Conservation (phyloP, 225 moss, liverwort and hornwort species). For the Ulota crispa region DNA sequence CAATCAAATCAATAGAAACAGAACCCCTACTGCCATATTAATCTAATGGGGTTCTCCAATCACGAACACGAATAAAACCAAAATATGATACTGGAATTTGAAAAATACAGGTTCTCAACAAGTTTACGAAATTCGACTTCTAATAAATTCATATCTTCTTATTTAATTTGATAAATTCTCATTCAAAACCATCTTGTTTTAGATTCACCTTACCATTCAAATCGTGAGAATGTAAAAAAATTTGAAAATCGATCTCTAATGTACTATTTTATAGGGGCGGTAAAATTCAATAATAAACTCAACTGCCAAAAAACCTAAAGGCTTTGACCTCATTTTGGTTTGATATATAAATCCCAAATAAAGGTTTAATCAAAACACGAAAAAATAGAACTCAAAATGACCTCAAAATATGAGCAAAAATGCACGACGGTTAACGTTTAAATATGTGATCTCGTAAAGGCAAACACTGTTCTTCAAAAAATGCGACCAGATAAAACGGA, state of each 20-base stretch:
- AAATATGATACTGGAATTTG: neutral
- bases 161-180: neutral
- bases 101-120: neutral
- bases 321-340: neutral
- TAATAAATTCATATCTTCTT: neutral
- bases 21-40: too few relatives aligned
- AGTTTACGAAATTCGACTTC: neutral
- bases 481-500: neutral
- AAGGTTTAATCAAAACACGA: neutral
- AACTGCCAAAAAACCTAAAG: neutral
- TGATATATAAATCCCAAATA: neutral
- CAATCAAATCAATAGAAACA: neutral
- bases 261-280: neutral
- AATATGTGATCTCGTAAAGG: neutral
- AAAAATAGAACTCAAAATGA: too few relatives aligned
- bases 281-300: neutral
- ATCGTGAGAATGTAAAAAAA: neutral
- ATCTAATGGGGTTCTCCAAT: neutral
- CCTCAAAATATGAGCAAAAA: neutral
- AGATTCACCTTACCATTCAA: neutral
- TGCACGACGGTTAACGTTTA: too few relatives aligned
- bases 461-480: neutral
- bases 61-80: neutral
- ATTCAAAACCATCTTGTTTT: neutral
- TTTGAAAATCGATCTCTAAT: neutral